Evolutionary conservation across 805 yeast species (phyloP).

Genomic region (Yarrowia phangngaensis): DNA sequence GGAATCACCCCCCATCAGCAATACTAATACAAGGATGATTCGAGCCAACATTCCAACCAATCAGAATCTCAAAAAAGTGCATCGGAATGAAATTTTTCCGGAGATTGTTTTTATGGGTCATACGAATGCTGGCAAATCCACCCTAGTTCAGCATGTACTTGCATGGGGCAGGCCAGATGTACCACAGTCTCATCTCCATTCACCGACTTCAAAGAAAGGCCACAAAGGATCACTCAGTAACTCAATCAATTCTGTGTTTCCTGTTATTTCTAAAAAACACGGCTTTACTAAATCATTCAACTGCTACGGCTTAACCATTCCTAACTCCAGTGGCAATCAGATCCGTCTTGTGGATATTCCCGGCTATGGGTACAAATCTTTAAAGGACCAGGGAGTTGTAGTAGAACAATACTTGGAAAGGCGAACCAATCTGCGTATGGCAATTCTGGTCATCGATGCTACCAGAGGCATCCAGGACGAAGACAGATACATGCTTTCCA

Average conservation of each 20-base stretch:
- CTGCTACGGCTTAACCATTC: slow-evolving; percentile 45
- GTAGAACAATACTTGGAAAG: slow-evolving; percentile 59
- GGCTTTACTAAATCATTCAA: slow-evolving; percentile 63
- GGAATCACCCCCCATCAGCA: neutral
- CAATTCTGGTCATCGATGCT: slow-evolving; percentile 60
- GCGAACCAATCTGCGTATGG: slow-evolving; percentile 53
- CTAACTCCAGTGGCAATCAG: slow-evolving; percentile 51
- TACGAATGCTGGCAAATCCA: slow-evolving; percentile 84
- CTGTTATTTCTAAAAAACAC: slow-evolving; percentile 46
- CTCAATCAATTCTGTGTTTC: slow-evolving; percentile 40
- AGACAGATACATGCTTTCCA: slow-evolving; percentile 53
- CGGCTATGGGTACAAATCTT: slow-evolving; percentile 79
- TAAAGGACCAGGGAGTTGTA: slow-evolving; percentile 61
- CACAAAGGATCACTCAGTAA: slow-evolving; percentile 34
- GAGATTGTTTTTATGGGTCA: slow-evolving; percentile 75
- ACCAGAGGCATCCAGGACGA: slow-evolving; percentile 54
- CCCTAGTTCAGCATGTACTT: slow-evolving; percentile 46
- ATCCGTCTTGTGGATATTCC: slow-evolving; percentile 79
- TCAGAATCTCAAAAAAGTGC: slow-evolving; percentile 16
- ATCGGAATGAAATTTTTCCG: slow-evolving; percentile 46
- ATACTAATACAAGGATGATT: slow-evolving; percentile 9
- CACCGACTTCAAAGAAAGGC: slow-evolving; percentile 35
- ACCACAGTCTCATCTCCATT: slow-evolving; percentile 46
- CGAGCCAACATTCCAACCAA: slow-evolving; percentile 24
- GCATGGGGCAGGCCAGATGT: slow-evolving; percentile 23